A percentile compares a stretch with the other conserved stretches of the same genome.
Conservation (phyloP, 331 rosid genomes). For the Quercus tomentella region DNA sequence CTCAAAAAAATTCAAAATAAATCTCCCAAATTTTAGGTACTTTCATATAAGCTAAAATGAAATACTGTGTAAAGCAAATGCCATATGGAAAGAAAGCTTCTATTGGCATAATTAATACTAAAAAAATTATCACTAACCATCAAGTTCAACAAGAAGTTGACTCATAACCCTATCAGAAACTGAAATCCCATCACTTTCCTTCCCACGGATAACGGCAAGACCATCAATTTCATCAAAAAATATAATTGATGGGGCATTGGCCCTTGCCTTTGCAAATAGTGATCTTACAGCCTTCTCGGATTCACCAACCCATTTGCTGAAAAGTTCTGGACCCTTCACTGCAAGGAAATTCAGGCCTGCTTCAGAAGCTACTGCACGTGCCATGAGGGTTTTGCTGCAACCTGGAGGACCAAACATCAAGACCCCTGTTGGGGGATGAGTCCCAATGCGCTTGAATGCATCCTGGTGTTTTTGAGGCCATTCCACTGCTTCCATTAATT, state of each 20-base stretch:
- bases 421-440: slow-evolving; percentile 77
- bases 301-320: slow-evolving; percentile 99
- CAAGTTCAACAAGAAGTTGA: slow-evolving; percentile 90
- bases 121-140: slow-evolving; percentile 55
- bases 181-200: slow-evolving; percentile 85
- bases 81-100: not conserved
- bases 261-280: slow-evolving; percentile 86
- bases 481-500: slow-evolving; percentile 86
- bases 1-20: not conserved
- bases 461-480: slow-evolving; percentile 92
- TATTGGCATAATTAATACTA: slow-evolving; percentile 14
- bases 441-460: slow-evolving; percentile 82
- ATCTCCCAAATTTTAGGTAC: not conserved
- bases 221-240: slow-evolving; percentile 93
- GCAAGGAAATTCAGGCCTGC: slow-evolving; percentile 88
- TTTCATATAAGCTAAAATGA: not conserved
- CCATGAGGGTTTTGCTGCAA: slow-evolving; percentile 96
- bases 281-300: slow-evolving; percentile 96
- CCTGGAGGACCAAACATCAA: slow-evolving; percentile 98
- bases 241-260: slow-evolving; percentile 89
- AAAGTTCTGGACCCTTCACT: slow-evolving; percentile 97
- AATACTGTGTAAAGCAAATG: not conserved
- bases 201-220: slow-evolving; percentile 83
- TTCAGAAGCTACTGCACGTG: slow-evolving; percentile 97
- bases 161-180: slow-evolving; percentile 95